These are phyloP conservation scores for Poa annua DNA, from an alignment of 176 grass and related monocot genomes.

Conservation along the genomic window DNA sequence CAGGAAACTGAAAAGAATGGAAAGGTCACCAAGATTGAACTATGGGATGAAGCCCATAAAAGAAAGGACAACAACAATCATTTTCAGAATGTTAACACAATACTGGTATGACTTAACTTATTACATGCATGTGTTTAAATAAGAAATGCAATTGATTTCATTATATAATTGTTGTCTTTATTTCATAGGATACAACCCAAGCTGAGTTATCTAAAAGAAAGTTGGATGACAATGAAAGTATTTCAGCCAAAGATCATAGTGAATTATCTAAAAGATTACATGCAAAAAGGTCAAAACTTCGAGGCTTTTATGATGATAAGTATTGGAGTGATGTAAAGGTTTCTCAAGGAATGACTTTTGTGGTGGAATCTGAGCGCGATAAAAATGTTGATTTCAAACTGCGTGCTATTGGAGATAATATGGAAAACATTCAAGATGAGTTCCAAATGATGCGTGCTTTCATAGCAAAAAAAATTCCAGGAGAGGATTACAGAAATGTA, in stretches of 20 bases:
- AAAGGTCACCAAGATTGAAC: slow-evolving; percentile 12
- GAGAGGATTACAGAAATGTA: background rate
- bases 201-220: background rate
- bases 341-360: background rate
- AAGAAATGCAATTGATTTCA: background rate
- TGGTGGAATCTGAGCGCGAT: background rate
- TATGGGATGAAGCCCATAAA: background rate
- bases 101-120: background rate
- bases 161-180: background rate
- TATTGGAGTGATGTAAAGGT: background rate
- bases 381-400: background rate
- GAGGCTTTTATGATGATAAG: background rate
- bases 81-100: background rate
- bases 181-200: background rate
- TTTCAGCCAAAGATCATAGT: background rate
- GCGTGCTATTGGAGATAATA: background rate
- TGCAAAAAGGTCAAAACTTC: background rate
- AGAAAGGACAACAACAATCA: background rate
- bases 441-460: background rate
- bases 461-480: background rate
- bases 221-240: background rate
- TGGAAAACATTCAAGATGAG: background rate
- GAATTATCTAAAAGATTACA: background rate
- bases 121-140: background rate
- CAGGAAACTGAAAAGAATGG: background rate